Evolutionary conservation across 139 green algal genomes (phyloP), one percentile per base, ranked within the genome.

Genomic region (Ulvella scutata): DNA sequence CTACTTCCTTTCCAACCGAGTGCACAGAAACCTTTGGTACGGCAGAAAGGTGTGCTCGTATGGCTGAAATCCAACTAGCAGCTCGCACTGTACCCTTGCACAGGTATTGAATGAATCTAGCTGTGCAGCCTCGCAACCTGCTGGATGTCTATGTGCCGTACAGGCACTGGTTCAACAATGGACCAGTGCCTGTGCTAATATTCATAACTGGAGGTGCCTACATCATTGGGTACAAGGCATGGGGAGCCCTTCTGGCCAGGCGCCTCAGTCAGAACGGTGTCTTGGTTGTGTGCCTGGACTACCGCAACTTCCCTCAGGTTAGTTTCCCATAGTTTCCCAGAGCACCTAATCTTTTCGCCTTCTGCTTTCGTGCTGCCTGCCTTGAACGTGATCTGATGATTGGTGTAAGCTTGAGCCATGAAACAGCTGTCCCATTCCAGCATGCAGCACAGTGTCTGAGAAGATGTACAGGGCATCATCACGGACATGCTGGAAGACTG

Each of bases 171-270:
- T 35, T 61, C 6, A n/a, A 37, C 2, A 28, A 76, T 67, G 75
- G 75, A 3, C 34, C 37, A 7, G 78, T 79, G 34, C 91, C 90
- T 3, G 88, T 94, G 1, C 87, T 95, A 38, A 93, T 97, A 62
- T 97, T 93, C 44, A 77, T 97, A 29, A 97, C 92, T 43, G 89
- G 91, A 20, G 92, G 93, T 3, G 90, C 90, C 2, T 98, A 92
- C 91, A 96, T 87, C 1, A 97, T 98, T 38, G 93, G 93, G 20
- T 96, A 97, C 87, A 95, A 95, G 82, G 93, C 89, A 0, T 98
- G 93, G 93, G 93, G 93, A 17, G 88, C 93, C 7, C 81, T 97
- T 37, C 85, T 97, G 39, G 93, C 77, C 2, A 75, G 86, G 62
- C 79, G 90, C 37, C 82, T 98, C 9, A 90, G 85, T 62, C 80